Percentiles rank a stretch among this genome's conserved stretches.
phyloP scores from a whole-genome alignment of 768 basidiomycete species.

The Boletus tylopilopsis region DNA sequence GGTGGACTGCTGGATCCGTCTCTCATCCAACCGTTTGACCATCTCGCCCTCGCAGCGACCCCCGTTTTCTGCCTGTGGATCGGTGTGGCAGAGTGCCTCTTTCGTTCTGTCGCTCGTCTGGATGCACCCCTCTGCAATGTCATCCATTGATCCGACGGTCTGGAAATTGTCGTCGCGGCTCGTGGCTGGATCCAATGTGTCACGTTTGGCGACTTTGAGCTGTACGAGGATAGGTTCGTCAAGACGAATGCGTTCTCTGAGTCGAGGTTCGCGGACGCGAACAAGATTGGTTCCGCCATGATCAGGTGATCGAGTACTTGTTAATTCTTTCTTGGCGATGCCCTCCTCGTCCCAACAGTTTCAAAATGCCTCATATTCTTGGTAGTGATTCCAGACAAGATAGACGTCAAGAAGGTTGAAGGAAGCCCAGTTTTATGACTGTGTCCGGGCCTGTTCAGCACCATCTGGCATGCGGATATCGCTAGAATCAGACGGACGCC shows the following conservation, averaged over 20 bases:
- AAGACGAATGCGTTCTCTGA: constrained; percentile 82
- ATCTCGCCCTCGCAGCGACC: constrained; percentile 91
- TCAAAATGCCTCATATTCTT: constrained; percentile 43
- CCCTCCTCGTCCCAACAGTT: constrained; percentile 51
- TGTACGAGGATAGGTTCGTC: constrained; percentile 78
- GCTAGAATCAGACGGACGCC: constrained; percentile 22
- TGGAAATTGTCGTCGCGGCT: constrained; percentile 92
- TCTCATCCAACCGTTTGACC: constrained; percentile 87
- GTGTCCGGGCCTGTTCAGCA: not conserved
- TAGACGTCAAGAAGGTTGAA: constrained; percentile 71
- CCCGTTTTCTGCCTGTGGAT: constrained; percentile 97
- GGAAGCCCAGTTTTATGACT: constrained; percentile 63
- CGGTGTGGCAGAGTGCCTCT: constrained; percentile 94
- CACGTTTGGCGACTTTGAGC: constrained; percentile 85
- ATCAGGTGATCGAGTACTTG: constrained; percentile 68
- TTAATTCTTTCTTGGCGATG: constrained; percentile 4
- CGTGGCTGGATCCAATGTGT: constrained; percentile 97
- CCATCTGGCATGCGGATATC: constrained; percentile 9
- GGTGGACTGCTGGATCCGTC: constrained; percentile 96
- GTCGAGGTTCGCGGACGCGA: constrained; percentile 82
- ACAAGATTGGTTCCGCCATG: constrained; percentile 81
- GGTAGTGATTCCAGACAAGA: constrained; percentile 52
- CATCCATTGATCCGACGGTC: constrained; percentile 81
- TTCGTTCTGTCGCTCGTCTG: constrained; percentile 63
- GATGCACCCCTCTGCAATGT: constrained; percentile 72